Evolutionary conservation across 225 moss, liverwort and hornwort species (phyloP), one percentile per base, ranked within the genome.

Genomic region (Sphagnum contortum): DNA sequence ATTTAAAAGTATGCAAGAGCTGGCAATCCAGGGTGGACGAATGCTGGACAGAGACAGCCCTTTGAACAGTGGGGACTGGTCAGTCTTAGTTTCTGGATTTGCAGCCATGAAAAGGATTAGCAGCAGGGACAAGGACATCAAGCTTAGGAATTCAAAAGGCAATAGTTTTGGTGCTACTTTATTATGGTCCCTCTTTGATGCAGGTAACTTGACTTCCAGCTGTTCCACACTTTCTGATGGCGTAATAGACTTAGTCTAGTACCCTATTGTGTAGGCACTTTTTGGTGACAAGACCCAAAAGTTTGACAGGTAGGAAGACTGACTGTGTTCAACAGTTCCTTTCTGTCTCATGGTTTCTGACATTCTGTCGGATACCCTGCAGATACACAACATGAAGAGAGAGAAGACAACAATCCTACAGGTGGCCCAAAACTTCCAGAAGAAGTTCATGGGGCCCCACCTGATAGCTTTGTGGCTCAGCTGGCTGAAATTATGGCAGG

Each of bases 401-500:
- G 77, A 48, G 82, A 79, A 59, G 83, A 70, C 13, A 77, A 59
- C 8, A 73, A 77, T 48, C 50, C 72, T 45, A 61, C 68, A 9
- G 71, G 70, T 76, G 78, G 78, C 65, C 82, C 84, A 61, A 76
- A 75, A 46, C 72, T 95, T 67, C 91, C 91, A 44, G 88, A 91
- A 82, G 95, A 89, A 71, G 75, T 95, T 69, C 91, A 89, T 69
- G 95, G 95, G 61, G 91, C 95, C 3, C 95, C 91, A 8, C 91
- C 95, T 4, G 91, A 88, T 52, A 89, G 91, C 72, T 95, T 95
- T 76, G 89, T 89, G 69, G 84, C 91, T 12, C 91, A 88, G 76
- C 88, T 95, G 64, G 91, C 91, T 12, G 95, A 95, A 79, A 84
- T 89, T 50, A 90, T 91, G 79, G 95, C 91, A 69, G 84, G 88